These are phyloP conservation scores for Wickerhamiella kurtzmanii DNA, from an alignment of 805 yeast genomes.

Conservation along the genomic window DNA sequence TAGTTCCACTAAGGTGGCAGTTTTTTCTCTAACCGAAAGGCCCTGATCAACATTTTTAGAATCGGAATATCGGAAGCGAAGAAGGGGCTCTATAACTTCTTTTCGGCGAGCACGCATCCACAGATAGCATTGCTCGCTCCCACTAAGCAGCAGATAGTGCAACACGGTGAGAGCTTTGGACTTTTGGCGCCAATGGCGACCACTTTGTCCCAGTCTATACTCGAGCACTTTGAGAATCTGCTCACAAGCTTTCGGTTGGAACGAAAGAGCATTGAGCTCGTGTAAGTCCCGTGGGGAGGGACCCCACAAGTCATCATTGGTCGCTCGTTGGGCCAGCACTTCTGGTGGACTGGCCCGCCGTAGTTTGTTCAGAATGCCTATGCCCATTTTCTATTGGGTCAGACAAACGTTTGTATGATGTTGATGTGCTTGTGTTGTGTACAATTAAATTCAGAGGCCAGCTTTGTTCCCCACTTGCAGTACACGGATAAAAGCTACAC, in stretches of 20 bases:
- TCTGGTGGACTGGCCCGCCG: conserved; percentile 9
- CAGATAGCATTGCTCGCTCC: conserved; percentile 12
- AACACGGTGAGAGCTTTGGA: conserved; percentile 19
- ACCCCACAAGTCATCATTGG: conserved; percentile 16
- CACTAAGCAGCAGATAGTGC: conserved; percentile 19
- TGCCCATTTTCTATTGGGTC: conserved; percentile 22
- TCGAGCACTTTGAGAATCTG: conserved; percentile 16
- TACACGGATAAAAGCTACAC: background rate
- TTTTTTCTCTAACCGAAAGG: conserved; percentile 23
- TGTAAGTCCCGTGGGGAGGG: conserved; percentile 19
- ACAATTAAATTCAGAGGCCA: no score
- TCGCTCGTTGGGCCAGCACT: conserved; percentile 17
- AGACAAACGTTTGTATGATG: background rate
- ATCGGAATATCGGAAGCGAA: conserved; percentile 11
- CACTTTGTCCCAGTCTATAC: conserved; percentile 13
- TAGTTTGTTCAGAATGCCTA: conserved; percentile 5
- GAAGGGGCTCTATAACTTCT: conserved; percentile 8
- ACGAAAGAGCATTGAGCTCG: conserved; percentile 12
- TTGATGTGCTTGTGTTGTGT: background rate
- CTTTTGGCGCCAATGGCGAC: conserved; percentile 21
- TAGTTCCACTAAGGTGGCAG: conserved; percentile 19
- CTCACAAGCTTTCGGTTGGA: conserved; percentile 10
- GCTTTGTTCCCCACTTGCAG: background rate
- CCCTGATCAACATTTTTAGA: conserved; percentile 24
- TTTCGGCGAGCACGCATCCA: conserved; percentile 13